phyloP scores from a whole-genome alignment of 345 rosid genomes.

The Eucalyptus polybractea region DNA sequence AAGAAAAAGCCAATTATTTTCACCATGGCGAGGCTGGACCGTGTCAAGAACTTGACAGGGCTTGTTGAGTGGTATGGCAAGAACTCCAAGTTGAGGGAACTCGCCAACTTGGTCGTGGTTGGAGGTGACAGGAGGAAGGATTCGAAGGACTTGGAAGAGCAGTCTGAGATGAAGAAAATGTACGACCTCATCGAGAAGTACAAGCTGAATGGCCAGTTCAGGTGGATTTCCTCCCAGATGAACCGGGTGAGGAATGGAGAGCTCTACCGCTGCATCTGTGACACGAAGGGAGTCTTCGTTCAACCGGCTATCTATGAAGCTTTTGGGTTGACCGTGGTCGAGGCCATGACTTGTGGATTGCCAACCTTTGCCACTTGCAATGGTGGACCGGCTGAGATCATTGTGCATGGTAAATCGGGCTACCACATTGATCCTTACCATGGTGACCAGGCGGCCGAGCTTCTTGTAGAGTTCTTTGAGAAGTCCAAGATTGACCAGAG shows the following conservation, averaged over 20 bases:
- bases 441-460: conserved; percentile 66
- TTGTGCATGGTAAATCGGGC: conserved; percentile 74
- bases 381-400: conserved; percentile 98
- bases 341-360: conserved; percentile 86
- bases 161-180: conserved; percentile 92
- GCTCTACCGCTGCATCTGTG: conserved; percentile 67
- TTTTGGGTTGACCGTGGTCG: conserved; percentile 79
- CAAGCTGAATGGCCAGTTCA: conserved; percentile 64
- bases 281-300: conserved; percentile 81
- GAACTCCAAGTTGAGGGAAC: conserved; percentile 52
- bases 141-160: conserved; percentile 83
- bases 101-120: conserved; percentile 77
- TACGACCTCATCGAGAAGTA: conserved; percentile 43
- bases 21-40: conserved; percentile 95
- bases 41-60: conserved; percentile 80
- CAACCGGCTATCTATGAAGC: conserved; percentile 87
- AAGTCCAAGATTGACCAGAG: conserved; percentile 49
- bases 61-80: conserved; percentile 95
- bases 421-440: conserved; percentile 93
- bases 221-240: conserved; percentile 94
- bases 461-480: conserved; percentile 59
- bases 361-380: conserved; percentile 83
- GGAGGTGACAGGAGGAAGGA: conserved; percentile 93
- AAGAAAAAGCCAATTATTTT: conserved; percentile 75
- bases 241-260: conserved; percentile 76